Evolutionary conservation across 1,139 yeast genomes (phyloP), one percentile per base, ranked within the genome.

Genomic region (Candida tunisiensis): DNA sequence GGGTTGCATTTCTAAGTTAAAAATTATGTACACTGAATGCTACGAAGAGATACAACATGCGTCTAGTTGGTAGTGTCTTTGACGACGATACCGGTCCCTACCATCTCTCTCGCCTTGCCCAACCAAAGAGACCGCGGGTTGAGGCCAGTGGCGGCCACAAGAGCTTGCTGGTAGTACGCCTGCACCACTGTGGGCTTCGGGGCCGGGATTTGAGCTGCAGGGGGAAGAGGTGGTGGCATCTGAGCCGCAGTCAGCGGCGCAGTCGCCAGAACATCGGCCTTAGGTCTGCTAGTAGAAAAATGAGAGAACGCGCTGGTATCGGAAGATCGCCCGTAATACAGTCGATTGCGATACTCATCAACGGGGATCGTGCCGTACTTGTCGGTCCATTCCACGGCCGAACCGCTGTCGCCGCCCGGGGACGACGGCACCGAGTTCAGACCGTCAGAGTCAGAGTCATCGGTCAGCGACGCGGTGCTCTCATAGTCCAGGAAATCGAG

Each of bases 71-170:
- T n/a, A n/a, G n/a, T n/a, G n/a, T n/a, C n/a, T n/a, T n/a, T n/a
- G n/a, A n/a, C n/a, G n/a, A n/a, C n/a, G n/a, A n/a, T n/a, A n/a
- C n/a, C n/a, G n/a, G n/a, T n/a, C n/a, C n/a, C n/a, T n/a, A 66
- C 62, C 65, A 65, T 65, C 46, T 65, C 71, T 34, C 68, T 59
- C 29, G 69, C 68, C 39, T 56, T 60, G 31, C 71, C 72, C 21
- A 64, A 51, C 36, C 61, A 46, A 29, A 65, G 49, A 30, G 65
- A 57, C 31, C 63, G 51, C 33, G 59, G 56, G 40, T 64, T 65
- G 38, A 65, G 49, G 8, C 45, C 47, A 4, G 40, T 33, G 19
- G 45, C 47, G n/a, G 41, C 44, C 16, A 40, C 32, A 14, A 41
- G 31, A 1, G 47, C 47, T 26, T 42, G 45, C 30, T 42, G 47